Evolutionary conservation across 1,284 basidiomycete species (phyloP).

Genomic region (Ceratobasidium sp.): DNA sequence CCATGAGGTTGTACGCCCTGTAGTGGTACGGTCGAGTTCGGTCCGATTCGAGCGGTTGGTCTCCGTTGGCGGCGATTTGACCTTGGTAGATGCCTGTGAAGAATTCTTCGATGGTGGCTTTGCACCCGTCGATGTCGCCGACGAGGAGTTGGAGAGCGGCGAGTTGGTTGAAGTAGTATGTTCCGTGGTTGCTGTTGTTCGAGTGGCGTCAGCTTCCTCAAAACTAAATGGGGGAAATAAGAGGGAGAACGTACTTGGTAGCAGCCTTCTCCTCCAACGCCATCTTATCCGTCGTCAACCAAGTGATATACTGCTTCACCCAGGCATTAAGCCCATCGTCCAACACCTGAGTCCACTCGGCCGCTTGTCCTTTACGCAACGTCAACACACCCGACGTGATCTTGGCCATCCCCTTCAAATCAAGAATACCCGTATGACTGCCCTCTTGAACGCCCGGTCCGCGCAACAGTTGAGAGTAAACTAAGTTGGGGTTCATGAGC

Average conservation of each 20-base stretch:
- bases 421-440: constrained; percentile 53
- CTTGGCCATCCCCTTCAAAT: constrained; percentile 54
- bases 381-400: constrained; percentile 52
- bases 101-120: constrained; percentile 60
- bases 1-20: constrained; percentile 53
- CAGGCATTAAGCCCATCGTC: constrained; percentile 52
- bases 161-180: constrained; percentile 62
- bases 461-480: constrained; percentile 57
- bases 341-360: constrained; percentile 51
- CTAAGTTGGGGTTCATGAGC: constrained; percentile 57
- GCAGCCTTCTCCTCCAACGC: constrained; percentile 52
- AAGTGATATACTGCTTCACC: constrained; percentile 51
- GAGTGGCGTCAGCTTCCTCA: background rate
- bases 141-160: constrained; percentile 65
- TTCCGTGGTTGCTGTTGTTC: constrained; percentile 51
- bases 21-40: constrained; percentile 48
- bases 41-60: constrained; percentile 64
- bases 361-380: constrained; percentile 48
- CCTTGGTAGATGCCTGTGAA: constrained; percentile 65
- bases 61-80: constrained; percentile 66
- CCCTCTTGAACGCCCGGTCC: constrained; percentile 53
- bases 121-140: constrained; percentile 63
- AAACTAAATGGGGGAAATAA: background rate
- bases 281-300: constrained; percentile 52
- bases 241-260: constrained; percentile 50